These are phyloP conservation scores for Cladosporium velox DNA, from an alignment of 2,329 filamentous ascomycete genomes.

Conservation along the genomic window DNA sequence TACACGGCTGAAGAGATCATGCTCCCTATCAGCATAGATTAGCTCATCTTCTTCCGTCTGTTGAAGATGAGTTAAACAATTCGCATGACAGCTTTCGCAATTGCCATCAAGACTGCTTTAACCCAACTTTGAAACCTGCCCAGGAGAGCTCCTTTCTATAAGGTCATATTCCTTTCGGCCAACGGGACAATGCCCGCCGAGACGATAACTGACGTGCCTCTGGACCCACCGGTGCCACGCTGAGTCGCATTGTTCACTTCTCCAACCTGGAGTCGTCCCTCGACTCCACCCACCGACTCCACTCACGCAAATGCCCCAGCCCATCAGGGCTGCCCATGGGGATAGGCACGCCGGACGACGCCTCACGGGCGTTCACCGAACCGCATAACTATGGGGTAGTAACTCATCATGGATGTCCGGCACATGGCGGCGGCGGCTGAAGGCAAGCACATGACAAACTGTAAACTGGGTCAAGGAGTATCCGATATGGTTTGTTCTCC, in stretches of 20 bases:
- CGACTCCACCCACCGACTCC: slow-evolving; percentile 5
- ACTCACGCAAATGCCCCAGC: slow-evolving; percentile 18
- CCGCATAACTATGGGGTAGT: neutral
- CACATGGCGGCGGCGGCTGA: slow-evolving; percentile 1
- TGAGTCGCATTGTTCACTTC: slow-evolving; percentile 1
- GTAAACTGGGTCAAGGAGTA: neutral
- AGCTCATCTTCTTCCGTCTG: neutral
- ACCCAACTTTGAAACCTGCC: neutral
- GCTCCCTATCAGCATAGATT: neutral
- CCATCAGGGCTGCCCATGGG: slow-evolving; percentile 11
- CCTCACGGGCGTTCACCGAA: neutral
- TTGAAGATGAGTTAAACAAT: neutral
- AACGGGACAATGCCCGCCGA: slow-evolving; percentile 1
- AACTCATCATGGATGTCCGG: slow-evolving; percentile 1
- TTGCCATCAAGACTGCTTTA: neutral
- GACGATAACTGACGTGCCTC: neutral
- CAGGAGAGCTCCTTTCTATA: neutral
- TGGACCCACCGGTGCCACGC: neutral
- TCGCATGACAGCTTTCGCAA: neutral
- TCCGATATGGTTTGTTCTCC: neutral
- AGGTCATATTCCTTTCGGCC: neutral
- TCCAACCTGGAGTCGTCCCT: slow-evolving; percentile 4
- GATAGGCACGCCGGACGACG: neutral
- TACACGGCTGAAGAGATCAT: neutral
- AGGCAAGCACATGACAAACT: slow-evolving; percentile 9